Evolutionary conservation across 2,329 filamentous ascomycete genomes (phyloP), one percentile per base, ranked within the genome.

Genomic region (Trichoderma afroharzianum): DNA sequence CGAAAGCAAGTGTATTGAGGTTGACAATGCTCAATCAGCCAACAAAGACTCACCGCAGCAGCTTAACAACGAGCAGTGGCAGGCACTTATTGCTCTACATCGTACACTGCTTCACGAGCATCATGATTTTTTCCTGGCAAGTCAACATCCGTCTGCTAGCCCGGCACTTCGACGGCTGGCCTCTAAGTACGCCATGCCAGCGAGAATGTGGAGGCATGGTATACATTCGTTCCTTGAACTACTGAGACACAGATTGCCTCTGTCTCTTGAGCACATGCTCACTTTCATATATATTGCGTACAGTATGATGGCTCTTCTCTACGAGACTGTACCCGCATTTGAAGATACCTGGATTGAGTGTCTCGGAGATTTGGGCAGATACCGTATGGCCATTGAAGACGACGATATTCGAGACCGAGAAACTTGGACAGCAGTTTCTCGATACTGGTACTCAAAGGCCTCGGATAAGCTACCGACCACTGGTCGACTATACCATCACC

Each of bases 301-400:
- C 74, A 92, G 92, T 2, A 97, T 97, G 89, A 93, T 98, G 88
- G 92, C 93, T 0, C 81, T 98, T 0, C 81, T 98, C 0, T 92
- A 94, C 72, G 95, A 98, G 76, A 97, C 93, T 0, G 93, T 97
- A 0, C 90, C 92, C 0, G 86, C 88, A 0, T 98, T 97, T 74
- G 88, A 92, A 67, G 92, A 96, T 71, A 97, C 93, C 0, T 98
- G 95, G 95, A 93, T 97, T 9, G 95, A 98, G 75, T 98, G 95
- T 68, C 83, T 98, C 0, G 95, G 95, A 0, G 95, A 98, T 77
- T 81, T 98, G 0, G 92, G 91, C 0, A 85, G 95, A 24, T 98
- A 97, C 58, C 80, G 87, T 0, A 98, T 98, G 94, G 94, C 94
- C 0, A 94, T 98, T 58, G 95, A 98, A 79, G 92, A 97, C 53